These are phyloP conservation scores for Lasiodiplodia gonubiensis DNA, from an alignment of 2,329 filamentous ascomycete species.

Conservation along the genomic window DNA sequence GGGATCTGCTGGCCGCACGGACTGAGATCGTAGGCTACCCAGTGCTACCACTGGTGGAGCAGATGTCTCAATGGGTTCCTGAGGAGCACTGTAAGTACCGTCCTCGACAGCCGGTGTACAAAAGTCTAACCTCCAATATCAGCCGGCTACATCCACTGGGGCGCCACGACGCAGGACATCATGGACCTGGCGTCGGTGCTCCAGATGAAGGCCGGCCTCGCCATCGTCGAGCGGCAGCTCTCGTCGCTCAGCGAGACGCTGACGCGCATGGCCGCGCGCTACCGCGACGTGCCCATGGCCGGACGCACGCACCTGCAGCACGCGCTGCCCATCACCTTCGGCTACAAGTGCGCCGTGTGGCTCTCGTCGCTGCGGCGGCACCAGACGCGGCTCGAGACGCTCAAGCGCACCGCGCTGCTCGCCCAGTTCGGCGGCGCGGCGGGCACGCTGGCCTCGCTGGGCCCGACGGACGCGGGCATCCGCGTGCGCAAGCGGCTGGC, in stretches of 20 bases:
- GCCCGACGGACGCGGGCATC: slow-evolving; percentile 51
- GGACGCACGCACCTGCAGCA: slow-evolving; percentile 65
- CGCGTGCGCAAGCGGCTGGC: slow-evolving; percentile 58
- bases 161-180: slow-evolving; percentile 65
- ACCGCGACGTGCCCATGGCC: slow-evolving; percentile 62
- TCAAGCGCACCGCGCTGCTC: slow-evolving; percentile 54
- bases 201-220: slow-evolving; percentile 59
- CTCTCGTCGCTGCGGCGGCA: slow-evolving; percentile 58
- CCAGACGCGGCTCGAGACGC: slow-evolving; percentile 53
- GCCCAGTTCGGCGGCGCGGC: slow-evolving; percentile 65
- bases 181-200: slow-evolving; percentile 62
- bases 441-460: slow-evolving; percentile 60
- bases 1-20: slow-evolving; percentile 50
- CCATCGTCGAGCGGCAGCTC: slow-evolving; percentile 55
- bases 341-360: slow-evolving; percentile 64
- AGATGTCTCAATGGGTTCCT: slow-evolving; percentile 49
- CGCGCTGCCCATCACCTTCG: slow-evolving; percentile 62
- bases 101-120: neutral
- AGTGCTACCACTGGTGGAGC: slow-evolving; percentile 58
- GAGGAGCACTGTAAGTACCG: slow-evolving; percentile 39
- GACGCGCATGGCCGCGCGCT: slow-evolving; percentile 49
- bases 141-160: slow-evolving; percentile 61
- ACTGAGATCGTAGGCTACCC: slow-evolving; percentile 63
- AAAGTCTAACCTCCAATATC: slow-evolving; percentile 33
- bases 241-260: slow-evolving; percentile 52